Evolutionary conservation across 768 basidiomycete species (phyloP).

Genomic region (Pulveroboletus sp.): DNA sequence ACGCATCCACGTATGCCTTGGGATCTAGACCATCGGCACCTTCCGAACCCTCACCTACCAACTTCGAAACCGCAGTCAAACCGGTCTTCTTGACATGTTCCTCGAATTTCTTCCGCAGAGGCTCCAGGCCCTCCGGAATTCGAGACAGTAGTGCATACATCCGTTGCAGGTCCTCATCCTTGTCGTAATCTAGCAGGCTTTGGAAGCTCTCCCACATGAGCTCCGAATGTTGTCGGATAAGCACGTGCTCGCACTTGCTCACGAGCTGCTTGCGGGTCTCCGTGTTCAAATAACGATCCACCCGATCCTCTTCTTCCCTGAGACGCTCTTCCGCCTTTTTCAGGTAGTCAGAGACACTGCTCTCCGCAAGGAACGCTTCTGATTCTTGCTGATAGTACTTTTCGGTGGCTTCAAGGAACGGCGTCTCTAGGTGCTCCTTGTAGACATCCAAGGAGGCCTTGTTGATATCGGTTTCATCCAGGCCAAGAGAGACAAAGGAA

Average conservation of each 20-base stretch:
- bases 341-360: constrained; percentile 90
- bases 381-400: constrained; percentile 92
- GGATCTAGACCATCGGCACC: constrained; percentile 71
- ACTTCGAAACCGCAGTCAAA: constrained; percentile 71
- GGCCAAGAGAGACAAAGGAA: constrained; percentile 89
- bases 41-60: constrained; percentile 51
- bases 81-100: constrained; percentile 94
- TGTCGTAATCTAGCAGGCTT: constrained; percentile 83
- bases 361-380: constrained; percentile 81
- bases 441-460: constrained; percentile 93
- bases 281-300: constrained; percentile 89
- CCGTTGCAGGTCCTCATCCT: constrained; percentile 89
- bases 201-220: constrained; percentile 95
- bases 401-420: constrained; percentile 87
- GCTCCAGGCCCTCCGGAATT: constrained; percentile 87
- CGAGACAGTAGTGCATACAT: constrained; percentile 93
- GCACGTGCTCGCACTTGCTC: constrained; percentile 83
- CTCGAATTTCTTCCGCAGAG: constrained; percentile 87
- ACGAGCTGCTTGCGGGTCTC: constrained; percentile 80
- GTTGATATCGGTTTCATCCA: constrained; percentile 90
- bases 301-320: constrained; percentile 91
- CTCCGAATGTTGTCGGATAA: constrained; percentile 82
- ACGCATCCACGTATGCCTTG: constrained; percentile 89
- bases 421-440: constrained; percentile 82
- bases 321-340: constrained; percentile 92